phyloP scores from a whole-genome alignment of 352 stramenopile genomes.

The Pythium phragmitis region DNA sequence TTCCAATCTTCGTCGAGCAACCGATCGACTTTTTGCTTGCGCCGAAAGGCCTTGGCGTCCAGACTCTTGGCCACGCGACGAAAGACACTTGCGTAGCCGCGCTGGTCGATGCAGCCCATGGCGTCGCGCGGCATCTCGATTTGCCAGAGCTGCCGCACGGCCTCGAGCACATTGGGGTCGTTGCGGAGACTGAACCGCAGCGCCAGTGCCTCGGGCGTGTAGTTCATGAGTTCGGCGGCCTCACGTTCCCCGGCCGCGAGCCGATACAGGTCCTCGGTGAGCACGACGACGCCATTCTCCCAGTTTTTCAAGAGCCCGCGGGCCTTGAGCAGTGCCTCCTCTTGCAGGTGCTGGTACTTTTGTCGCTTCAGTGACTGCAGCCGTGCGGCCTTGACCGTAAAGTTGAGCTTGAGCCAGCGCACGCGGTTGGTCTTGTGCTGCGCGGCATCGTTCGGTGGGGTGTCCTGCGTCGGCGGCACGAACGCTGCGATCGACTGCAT shows the following conservation, averaged over 20 bases:
- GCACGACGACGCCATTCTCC: constrained; percentile 55
- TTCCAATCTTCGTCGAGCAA: constrained; percentile 65
- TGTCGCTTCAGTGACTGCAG: constrained; percentile 63
- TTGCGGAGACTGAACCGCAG: constrained; percentile 69
- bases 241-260: constrained; percentile 44
- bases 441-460: background rate
- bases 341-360: constrained; percentile 75
- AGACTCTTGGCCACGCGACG: constrained; percentile 55
- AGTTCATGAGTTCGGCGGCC: constrained; percentile 59
- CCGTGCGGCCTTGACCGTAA: constrained; percentile 61
- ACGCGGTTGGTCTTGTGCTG: constrained; percentile 28
- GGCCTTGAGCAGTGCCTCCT: constrained; percentile 59
- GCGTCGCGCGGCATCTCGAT: constrained; percentile 55
- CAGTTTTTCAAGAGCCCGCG: constrained; percentile 64
- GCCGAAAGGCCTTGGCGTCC: constrained; percentile 36
- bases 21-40: constrained; percentile 37
- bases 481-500: constrained; percentile 17
- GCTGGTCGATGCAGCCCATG: constrained; percentile 61
- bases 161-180: constrained; percentile 42
- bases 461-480: constrained; percentile 6
- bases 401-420: constrained; percentile 75
- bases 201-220: constrained; percentile 62
- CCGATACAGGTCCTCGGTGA: constrained; percentile 62
- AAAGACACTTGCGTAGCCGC: constrained; percentile 52
- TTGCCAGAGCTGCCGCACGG: constrained; percentile 53